phyloP scores from a whole-genome alignment of 2,329 filamentous ascomycete species.

The Colletotrichum sidae region DNA sequence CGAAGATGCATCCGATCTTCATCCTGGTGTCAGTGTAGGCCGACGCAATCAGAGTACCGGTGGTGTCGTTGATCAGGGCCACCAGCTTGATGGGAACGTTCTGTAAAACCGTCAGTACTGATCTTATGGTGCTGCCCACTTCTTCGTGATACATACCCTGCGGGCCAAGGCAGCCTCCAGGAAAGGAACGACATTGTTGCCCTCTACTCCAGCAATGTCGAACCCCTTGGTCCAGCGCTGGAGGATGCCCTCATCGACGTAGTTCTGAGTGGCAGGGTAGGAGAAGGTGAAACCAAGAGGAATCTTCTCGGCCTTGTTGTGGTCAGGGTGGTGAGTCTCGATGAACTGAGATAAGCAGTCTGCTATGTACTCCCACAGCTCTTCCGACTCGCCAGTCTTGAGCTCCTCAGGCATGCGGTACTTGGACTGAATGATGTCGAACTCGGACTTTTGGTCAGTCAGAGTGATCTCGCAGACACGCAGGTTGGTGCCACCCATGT shows the following conservation, averaged over 20 bases:
- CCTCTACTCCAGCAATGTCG: slow-evolving; percentile 92
- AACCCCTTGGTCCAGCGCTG: slow-evolving; percentile 99
- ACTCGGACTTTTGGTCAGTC: slow-evolving; percentile 87
- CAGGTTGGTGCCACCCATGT: slow-evolving; percentile 97
- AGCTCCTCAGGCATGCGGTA: slow-evolving; percentile 95
- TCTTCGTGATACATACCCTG: slow-evolving; percentile 58
- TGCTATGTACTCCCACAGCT: slow-evolving; percentile 95
- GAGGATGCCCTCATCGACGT: slow-evolving; percentile 91
- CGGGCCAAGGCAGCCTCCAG: slow-evolving; percentile 82
- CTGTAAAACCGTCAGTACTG: slow-evolving; percentile 53
- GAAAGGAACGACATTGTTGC: slow-evolving; percentile 88
- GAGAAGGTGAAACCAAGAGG: slow-evolving; percentile 96
- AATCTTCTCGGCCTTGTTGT: slow-evolving; percentile 70
- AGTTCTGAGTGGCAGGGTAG: slow-evolving; percentile 92
- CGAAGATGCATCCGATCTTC: slow-evolving; percentile 97
- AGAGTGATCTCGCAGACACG: slow-evolving; percentile 94
- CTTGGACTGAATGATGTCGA: slow-evolving; percentile 95
- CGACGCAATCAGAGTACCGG: slow-evolving; percentile 94
- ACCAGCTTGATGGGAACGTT: slow-evolving; percentile 92
- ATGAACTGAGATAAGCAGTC: slow-evolving; percentile 93
- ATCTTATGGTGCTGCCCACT: background rate
- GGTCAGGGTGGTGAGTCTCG: slow-evolving; percentile 81
- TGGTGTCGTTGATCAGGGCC: slow-evolving; percentile 97
- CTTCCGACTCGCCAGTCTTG: slow-evolving; percentile 84
- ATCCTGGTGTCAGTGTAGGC: slow-evolving; percentile 95